phyloP scores from a whole-genome alignment of 2,329 filamentous ascomycete species.

The Leptographium flavum region DNA sequence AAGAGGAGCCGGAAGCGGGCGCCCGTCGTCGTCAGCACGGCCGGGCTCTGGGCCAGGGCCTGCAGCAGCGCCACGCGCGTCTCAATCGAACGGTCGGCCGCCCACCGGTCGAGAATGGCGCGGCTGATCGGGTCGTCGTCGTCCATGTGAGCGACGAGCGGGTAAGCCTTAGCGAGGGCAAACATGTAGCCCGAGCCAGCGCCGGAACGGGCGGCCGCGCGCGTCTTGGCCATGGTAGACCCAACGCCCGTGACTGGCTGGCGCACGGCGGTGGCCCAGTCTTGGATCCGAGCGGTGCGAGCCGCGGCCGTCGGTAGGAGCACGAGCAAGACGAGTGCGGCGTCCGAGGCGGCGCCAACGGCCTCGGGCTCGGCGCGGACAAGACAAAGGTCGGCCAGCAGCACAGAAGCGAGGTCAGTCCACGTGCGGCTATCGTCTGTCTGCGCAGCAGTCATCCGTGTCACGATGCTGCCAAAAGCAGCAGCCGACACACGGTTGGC shows the following conservation, averaged over 20 bases:
- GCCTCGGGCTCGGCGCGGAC: slow-evolving; percentile 35
- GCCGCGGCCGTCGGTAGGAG: slow-evolving; percentile 16
- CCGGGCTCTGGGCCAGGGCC: slow-evolving; percentile 32
- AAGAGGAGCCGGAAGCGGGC: slow-evolving; percentile 30
- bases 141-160: slow-evolving; percentile 17
- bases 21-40: slow-evolving; percentile 19
- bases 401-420: not conserved
- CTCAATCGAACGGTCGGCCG: slow-evolving; percentile 32
- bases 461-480: not conserved
- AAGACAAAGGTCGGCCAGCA: slow-evolving; percentile 24
- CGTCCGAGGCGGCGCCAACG: slow-evolving; percentile 32
- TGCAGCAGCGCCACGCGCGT: slow-evolving; percentile 40
- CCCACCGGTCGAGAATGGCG: slow-evolving; percentile 39
- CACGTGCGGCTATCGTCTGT: not conserved
- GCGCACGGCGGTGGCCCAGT: slow-evolving; percentile 32
- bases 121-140: slow-evolving; percentile 20
- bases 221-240: not conserved
- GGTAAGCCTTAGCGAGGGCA: slow-evolving; percentile 35
- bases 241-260: slow-evolving; percentile 12
- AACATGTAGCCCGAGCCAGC: slow-evolving; percentile 37
- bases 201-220: slow-evolving; percentile 7
- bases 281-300: slow-evolving; percentile 16
- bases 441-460: too few relatives aligned
- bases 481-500: not conserved
- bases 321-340: slow-evolving; percentile 34